Percentiles rank a stretch among this genome's conserved stretches.
phyloP scores from a whole-genome alignment of 306 rosid species.

The Astragalus membranaceus region DNA sequence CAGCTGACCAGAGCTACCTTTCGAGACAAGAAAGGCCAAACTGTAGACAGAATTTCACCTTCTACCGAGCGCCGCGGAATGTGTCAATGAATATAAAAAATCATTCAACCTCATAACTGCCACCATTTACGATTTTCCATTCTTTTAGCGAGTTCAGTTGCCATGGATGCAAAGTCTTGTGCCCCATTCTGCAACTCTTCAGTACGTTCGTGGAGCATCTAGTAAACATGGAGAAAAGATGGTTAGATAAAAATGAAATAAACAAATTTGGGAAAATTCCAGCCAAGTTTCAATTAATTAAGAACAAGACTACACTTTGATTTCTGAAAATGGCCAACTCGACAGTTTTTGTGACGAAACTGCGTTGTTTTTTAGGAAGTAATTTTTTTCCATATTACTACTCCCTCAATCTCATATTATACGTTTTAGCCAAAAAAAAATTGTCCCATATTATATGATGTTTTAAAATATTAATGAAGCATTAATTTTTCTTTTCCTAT shows the following conservation, averaged over 20 bases:
- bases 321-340: neutral
- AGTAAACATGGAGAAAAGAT: conserved; percentile 17
- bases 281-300: neutral
- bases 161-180: conserved; percentile 77
- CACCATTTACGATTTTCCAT: conserved; percentile 97
- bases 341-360: neutral
- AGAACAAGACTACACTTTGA: neutral
- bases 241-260: conserved; percentile 10
- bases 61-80: neutral
- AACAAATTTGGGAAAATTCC: neutral
- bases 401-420: too few species aligned
- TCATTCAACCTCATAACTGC: conserved; percentile 48
- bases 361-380: neutral
- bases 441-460: too few species aligned
- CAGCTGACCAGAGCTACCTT: conserved; percentile 14
- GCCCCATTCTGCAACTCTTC: conserved; percentile 73
- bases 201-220: conserved; percentile 54
- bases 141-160: conserved; percentile 62
- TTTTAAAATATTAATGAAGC: too few species aligned
- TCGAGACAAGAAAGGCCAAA: neutral
- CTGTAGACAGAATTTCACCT: neutral
- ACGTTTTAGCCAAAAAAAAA: too few species aligned
- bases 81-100: neutral
- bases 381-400: neutral
- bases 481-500: too few species aligned